A percentile compares a stretch with the other conserved stretches of the same genome.
phyloP scores from a whole-genome alignment of 1,139 yeast genomes.

The Kluyveromyces marxianus region DNA sequence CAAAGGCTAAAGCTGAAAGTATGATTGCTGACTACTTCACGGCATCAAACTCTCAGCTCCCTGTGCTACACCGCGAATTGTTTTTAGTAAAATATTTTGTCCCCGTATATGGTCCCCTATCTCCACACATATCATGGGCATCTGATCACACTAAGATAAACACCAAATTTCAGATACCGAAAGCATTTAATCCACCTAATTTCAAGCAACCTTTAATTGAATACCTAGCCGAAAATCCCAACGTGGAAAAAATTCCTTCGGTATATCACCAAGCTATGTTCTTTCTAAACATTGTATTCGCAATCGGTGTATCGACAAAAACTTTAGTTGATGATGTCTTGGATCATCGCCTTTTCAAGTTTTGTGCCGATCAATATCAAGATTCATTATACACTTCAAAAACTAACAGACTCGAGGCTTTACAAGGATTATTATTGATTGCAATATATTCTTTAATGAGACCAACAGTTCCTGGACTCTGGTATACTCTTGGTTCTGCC shows the following conservation, averaged over 20 bases:
- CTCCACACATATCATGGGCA: slow-evolving; percentile 49
- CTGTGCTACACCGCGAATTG: slow-evolving; percentile 72
- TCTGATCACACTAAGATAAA: slow-evolving; percentile 52
- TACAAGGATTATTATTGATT: slow-evolving; percentile 64
- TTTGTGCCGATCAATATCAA: slow-evolving; percentile 56
- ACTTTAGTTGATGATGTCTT: slow-evolving; percentile 62
- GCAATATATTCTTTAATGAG: slow-evolving; percentile 68
- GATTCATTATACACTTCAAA: slow-evolving; percentile 51
- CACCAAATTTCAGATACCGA: slow-evolving; percentile 20
- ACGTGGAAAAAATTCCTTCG: slow-evolving; percentile 36
- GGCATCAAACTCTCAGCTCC: slow-evolving; percentile 75
- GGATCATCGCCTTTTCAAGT: slow-evolving; percentile 64
- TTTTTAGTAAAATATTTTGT: slow-evolving; percentile 59
- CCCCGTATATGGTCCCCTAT: slow-evolving; percentile 68
- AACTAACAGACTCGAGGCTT: slow-evolving; percentile 54
- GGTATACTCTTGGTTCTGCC: slow-evolving; percentile 84
- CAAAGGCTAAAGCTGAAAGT: slow-evolving; percentile 61
- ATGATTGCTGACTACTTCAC: slow-evolving; percentile 64
- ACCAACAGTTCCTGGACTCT: slow-evolving; percentile 81
- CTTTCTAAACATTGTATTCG: slow-evolving; percentile 68
- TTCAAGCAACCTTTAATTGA: slow-evolving; percentile 3
- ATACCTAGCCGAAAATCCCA: slow-evolving; percentile 10
- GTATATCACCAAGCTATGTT: slow-evolving; percentile 42
- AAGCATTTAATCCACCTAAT: slow-evolving; percentile 1
- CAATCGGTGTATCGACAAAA: slow-evolving; percentile 70